Evolutionary conservation across 2,329 filamentous ascomycete genomes (phyloP), one percentile per base, ranked within the genome.

Genomic region (Penicillium sp.): DNA sequence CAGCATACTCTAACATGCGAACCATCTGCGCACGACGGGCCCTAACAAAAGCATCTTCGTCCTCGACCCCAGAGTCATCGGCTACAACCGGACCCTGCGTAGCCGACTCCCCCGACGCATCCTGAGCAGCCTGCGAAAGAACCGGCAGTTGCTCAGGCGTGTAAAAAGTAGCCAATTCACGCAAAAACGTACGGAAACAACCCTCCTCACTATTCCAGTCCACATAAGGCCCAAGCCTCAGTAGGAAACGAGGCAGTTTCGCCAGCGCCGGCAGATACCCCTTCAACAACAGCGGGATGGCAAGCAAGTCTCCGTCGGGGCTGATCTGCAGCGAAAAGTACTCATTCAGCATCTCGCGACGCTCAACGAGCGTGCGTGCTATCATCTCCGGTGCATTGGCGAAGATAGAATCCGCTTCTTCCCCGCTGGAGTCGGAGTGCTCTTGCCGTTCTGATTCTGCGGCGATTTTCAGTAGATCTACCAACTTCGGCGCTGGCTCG

Each of bases 311-410:
- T 13, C 93, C 93, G 0, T 89, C 81, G 1, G 87, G 85, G 0
- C 89, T 89, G 37, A 99, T 86, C 54, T 93, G 87, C 45, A 99
- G 78, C 1, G 88, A 89, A 74, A 99, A 97, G 75, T 99, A 99
- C 74, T 99, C 94, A 2, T 84, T 80, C 1, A 99, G 83, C 90
- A 99, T 95, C 68, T 93, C 89, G 37, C 89, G 83, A 12, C 89
- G 85, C 62, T 88, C 84, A 33, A 95, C 82, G 3, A 97, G 80
- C 64, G 92, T 87, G 2, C 81, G 74, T 0, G 82, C 78, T 4
- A 96, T 87, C 3, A 82, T 80, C 4, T 86, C 79, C 1, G 90
- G 86, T 0, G 92, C 84, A 37, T 85, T 81, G 0, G 84, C 78
- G 63, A 88, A 85, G 41, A 92, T 84, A n/a, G 66, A 74, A 9